These are phyloP conservation scores for Ustilago sp. DNA, from an alignment of 1,284 basidiomycete species.

Conservation along the genomic window DNA sequence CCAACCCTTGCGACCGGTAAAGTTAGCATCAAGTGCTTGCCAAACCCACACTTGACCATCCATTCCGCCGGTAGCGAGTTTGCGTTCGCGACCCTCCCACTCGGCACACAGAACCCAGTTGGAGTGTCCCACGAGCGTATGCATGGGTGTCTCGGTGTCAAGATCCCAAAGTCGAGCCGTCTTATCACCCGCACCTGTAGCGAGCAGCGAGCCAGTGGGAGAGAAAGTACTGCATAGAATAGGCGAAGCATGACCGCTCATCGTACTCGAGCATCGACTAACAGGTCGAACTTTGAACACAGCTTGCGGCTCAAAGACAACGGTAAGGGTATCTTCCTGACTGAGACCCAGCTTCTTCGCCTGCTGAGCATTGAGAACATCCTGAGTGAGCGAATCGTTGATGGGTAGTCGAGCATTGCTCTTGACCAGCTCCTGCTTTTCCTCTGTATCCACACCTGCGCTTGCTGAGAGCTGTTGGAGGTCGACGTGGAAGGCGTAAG, in stretches of 20 bases:
- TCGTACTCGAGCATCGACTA: slow-evolving; percentile 89
- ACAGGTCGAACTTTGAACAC: slow-evolving; percentile 94
- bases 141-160: slow-evolving; percentile 89
- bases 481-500: slow-evolving; percentile 66
- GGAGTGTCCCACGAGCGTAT: slow-evolving; percentile 86
- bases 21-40: slow-evolving; percentile 58
- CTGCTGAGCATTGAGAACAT: slow-evolving; percentile 55
- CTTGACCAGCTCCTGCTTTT: slow-evolving; percentile 40
- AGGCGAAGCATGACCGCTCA: slow-evolving; percentile 85
- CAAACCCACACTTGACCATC: slow-evolving; percentile 67
- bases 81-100: slow-evolving; percentile 92
- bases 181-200: slow-evolving; percentile 94
- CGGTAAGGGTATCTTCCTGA: slow-evolving; percentile 64
- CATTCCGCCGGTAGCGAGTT: slow-evolving; percentile 80
- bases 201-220: slow-evolving; percentile 87
- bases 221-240: slow-evolving; percentile 96
- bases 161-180: slow-evolving; percentile 95
- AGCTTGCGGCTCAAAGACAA: slow-evolving; percentile 79
- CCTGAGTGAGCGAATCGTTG: slow-evolving; percentile 56
- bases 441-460: slow-evolving; percentile 11
- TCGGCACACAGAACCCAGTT: slow-evolving; percentile 97
- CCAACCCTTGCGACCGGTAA: slow-evolving; percentile 60
- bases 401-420: slow-evolving; percentile 59
- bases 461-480: slow-evolving; percentile 41
- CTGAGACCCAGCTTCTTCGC: slow-evolving; percentile 65